Percentiles rank a stretch among this genome's conserved stretches.
phyloP scores from a whole-genome alignment of 768 basidiomycete genomes.

The Cystofilobasidium macerans region DNA sequence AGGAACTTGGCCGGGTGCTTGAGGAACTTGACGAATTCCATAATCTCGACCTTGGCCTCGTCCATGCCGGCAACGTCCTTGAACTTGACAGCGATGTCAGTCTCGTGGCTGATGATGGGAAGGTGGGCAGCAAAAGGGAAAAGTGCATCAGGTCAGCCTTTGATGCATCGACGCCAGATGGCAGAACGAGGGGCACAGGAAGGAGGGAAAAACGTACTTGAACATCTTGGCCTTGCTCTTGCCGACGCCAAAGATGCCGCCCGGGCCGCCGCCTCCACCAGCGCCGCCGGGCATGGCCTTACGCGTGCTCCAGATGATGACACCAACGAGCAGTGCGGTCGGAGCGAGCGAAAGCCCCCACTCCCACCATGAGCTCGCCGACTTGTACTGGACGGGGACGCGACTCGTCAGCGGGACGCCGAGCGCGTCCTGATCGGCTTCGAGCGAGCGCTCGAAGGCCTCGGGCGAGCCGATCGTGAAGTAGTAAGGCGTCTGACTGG shows the following conservation, averaged over 20 bases:
- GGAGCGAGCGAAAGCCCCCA: constrained; percentile 84
- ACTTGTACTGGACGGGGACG: constrained; percentile 92
- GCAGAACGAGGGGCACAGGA: neutral
- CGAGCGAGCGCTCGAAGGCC: constrained; percentile 87
- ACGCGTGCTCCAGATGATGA: constrained; percentile 51
- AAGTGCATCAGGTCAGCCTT: neutral
- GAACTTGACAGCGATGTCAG: constrained; percentile 83
- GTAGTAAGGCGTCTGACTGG: constrained; percentile 47
- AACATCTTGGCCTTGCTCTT: constrained; percentile 90
- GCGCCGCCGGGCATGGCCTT: constrained; percentile 44
- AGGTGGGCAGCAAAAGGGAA: no score
- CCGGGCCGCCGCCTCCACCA: constrained; percentile 47
- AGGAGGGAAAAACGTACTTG: constrained; percentile 44
- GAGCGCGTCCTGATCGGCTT: constrained; percentile 84
- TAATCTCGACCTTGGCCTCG: constrained; percentile 94
- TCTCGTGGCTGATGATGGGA: constrained; percentile 65
- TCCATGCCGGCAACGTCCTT: constrained; percentile 99
- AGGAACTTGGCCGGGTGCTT: constrained; percentile 92
- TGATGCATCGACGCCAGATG: neutral
- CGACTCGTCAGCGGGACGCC: constrained; percentile 84
- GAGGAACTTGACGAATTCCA: constrained; percentile 99
- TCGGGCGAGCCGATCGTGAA: constrained; percentile 98
- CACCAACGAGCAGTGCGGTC: constrained; percentile 80
- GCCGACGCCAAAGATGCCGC: constrained; percentile 93
- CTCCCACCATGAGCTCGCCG: constrained; percentile 75